A percentile compares a stretch with the other conserved stretches of the same genome.
These are phyloP conservation scores for Lepidium campestre DNA, from an alignment of 441 rosid genomes.

Conservation along the genomic window DNA sequence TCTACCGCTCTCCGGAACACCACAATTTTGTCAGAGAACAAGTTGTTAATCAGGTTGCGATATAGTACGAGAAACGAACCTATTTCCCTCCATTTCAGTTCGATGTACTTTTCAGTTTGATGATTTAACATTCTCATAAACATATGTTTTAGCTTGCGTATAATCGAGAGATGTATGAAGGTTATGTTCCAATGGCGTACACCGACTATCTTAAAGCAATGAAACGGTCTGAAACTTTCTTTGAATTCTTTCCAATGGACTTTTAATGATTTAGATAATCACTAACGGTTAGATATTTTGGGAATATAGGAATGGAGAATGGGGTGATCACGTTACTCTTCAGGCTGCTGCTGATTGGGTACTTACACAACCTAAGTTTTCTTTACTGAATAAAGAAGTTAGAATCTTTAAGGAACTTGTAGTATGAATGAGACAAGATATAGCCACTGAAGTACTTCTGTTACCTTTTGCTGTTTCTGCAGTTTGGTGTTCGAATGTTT, in stretches of 20 bases:
- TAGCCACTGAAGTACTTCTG: not conserved
- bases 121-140: not conserved
- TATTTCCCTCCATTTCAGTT: not conserved
- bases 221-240: slow-evolving; percentile 43
- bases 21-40: slow-evolving; percentile 72
- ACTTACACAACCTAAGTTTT: not conserved
- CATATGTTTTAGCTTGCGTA: slow-evolving; percentile 48
- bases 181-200: slow-evolving; percentile 73
- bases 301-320: slow-evolving; percentile 31
- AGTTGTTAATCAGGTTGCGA: slow-evolving; percentile 60
- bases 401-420: not conserved
- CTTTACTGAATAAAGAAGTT: not conserved
- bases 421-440: not conserved
- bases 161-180: slow-evolving; percentile 48
- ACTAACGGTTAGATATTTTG: not conserved
- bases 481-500: slow-evolving; percentile 88
- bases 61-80: not conserved
- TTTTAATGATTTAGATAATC: not conserved
- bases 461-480: slow-evolving; percentile 14
- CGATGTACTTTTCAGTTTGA: not conserved
- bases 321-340: slow-evolving; percentile 39
- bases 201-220: slow-evolving; percentile 65
- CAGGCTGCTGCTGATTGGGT: slow-evolving; percentile 35
- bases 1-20: slow-evolving; percentile 73
- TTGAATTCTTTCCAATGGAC: not conserved